phyloP scores from a whole-genome alignment of 1,139 yeast species.

The Debaryomyces singareniensis region DNA sequence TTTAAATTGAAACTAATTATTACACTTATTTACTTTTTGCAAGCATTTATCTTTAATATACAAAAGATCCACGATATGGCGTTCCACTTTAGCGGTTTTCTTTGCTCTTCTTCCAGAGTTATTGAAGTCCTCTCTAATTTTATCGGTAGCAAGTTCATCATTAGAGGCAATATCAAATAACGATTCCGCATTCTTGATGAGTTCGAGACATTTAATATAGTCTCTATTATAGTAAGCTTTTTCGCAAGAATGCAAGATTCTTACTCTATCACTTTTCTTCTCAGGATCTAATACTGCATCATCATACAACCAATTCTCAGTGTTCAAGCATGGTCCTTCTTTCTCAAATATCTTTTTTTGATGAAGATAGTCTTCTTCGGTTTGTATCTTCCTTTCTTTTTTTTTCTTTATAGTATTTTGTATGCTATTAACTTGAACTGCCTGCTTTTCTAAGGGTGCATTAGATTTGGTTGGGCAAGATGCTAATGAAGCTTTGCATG shows the following conservation, averaged over 20 bases:
- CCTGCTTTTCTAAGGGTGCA: too few relatives aligned
- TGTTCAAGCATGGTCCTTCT: slow-evolving; percentile 48
- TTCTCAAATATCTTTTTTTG: slow-evolving; percentile 40
- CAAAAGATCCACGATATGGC: slow-evolving; percentile 41
- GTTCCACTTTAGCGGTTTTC: slow-evolving; percentile 33
- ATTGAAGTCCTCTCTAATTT: slow-evolving; percentile 19
- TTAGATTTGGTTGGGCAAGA: too few relatives aligned
- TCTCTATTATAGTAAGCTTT: slow-evolving; percentile 43
- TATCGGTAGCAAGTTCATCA: slow-evolving; percentile 13
- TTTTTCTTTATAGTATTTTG: too few relatives aligned
- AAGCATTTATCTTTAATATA: slow-evolving; percentile 36
- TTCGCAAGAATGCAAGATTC: slow-evolving; percentile 39
- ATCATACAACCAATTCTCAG: slow-evolving; percentile 38
- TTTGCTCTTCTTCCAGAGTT: slow-evolving; percentile 18
- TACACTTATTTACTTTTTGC: slow-evolving; percentile 9
- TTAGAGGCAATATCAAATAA: slow-evolving; percentile 28
- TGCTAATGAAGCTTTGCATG: too few relatives aligned
- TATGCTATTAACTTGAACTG: too few relatives aligned
- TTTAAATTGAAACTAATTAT: neutral
- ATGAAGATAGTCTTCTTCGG: slow-evolving; percentile 43
- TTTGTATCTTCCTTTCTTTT: slow-evolving; percentile 46
- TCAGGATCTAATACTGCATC: slow-evolving; percentile 17
- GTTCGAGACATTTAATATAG: slow-evolving; percentile 36
- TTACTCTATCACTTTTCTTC: slow-evolving; percentile 29
- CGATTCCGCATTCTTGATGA: slow-evolving; percentile 22